These are phyloP conservation scores for Amanita molliuscula DNA, from an alignment of 768 basidiomycete genomes.

Conservation along the genomic window DNA sequence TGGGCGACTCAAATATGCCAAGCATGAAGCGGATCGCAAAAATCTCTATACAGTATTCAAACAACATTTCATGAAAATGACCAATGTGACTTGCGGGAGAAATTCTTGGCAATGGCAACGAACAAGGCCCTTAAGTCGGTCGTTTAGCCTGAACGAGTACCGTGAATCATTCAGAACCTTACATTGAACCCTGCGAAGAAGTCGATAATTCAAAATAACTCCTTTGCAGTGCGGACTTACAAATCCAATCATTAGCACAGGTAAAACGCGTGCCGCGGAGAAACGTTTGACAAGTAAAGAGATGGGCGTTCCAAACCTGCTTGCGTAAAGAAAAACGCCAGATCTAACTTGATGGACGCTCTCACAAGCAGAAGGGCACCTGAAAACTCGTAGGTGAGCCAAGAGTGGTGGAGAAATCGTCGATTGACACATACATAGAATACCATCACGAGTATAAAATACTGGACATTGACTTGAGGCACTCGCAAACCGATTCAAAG, in stretches of 20 bases:
- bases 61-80: not conserved
- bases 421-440: conserved; percentile 25
- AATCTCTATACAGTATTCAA: conserved; percentile 20
- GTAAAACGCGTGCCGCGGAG: conserved; percentile 35
- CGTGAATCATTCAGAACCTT: conserved; percentile 4
- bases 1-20: conserved; percentile 40
- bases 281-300: conserved; percentile 37
- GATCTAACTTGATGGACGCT: not conserved
- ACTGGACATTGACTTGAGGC: conserved; percentile 16
- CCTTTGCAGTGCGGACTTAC: conserved; percentile 17
- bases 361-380: conserved; percentile 38
- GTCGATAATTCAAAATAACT: not conserved
- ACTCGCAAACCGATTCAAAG: not conserved
- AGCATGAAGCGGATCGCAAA: conserved; percentile 39
- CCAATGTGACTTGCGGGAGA: conserved; percentile 23
- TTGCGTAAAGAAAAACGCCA: not conserved
- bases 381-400: conserved; percentile 8
- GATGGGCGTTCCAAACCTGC: conserved; percentile 38
- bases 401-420: not conserved
- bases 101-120: conserved; percentile 33
- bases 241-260: conserved; percentile 41
- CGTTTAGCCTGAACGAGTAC: not conserved
- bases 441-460: conserved; percentile 38
- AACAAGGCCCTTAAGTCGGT: conserved; percentile 27
- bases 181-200: conserved; percentile 29